These are phyloP conservation scores for Metschnikowia peoriensis DNA, from an alignment of 805 yeast species.

Conservation along the genomic window DNA sequence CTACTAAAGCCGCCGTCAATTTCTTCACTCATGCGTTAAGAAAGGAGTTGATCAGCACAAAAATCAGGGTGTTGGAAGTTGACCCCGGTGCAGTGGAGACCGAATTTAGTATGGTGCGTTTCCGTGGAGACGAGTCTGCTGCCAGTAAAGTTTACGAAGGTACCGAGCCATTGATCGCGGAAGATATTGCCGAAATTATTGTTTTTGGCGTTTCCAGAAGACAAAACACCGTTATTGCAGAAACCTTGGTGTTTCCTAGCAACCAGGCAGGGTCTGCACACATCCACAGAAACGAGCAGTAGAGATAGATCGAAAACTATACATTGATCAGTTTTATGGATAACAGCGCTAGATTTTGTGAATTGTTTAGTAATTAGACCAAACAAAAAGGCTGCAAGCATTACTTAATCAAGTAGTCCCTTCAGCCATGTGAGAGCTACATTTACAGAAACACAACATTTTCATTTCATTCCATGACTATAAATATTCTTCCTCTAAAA, in stretches of 20 bases:
- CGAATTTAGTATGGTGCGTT: constrained; percentile 37
- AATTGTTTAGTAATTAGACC: neutral
- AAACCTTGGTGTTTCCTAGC: constrained; percentile 37
- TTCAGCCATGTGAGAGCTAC: too few species aligned
- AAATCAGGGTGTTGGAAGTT: constrained; percentile 37
- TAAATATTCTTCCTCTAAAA: constrained; percentile 39
- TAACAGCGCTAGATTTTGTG: neutral
- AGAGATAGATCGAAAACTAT: too few species aligned
- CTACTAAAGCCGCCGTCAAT: constrained; percentile 37
- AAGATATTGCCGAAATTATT: constrained; percentile 39
- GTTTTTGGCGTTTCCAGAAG: constrained; percentile 36
- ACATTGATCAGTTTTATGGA: too few species aligned
- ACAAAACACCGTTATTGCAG: constrained; percentile 38
- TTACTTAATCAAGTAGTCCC: too few species aligned
- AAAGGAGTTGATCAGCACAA: constrained; percentile 36
- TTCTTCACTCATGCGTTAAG: constrained; percentile 35
- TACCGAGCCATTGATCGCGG: constrained; percentile 32
- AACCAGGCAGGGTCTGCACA: constrained; percentile 36
- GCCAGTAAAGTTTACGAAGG: constrained; percentile 37
- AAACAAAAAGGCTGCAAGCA: too few species aligned
- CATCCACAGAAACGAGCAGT: constrained; percentile 17
- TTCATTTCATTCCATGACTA: too few species aligned
- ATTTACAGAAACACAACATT: too few species aligned
- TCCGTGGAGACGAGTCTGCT: constrained; percentile 29
- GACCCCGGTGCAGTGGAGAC: constrained; percentile 43